Percentiles rank a stretch among this genome's conserved stretches.
These are phyloP conservation scores for Smallanthus sonchifolius DNA, from an alignment of 129 eudicot genomes.

Conservation along the genomic window DNA sequence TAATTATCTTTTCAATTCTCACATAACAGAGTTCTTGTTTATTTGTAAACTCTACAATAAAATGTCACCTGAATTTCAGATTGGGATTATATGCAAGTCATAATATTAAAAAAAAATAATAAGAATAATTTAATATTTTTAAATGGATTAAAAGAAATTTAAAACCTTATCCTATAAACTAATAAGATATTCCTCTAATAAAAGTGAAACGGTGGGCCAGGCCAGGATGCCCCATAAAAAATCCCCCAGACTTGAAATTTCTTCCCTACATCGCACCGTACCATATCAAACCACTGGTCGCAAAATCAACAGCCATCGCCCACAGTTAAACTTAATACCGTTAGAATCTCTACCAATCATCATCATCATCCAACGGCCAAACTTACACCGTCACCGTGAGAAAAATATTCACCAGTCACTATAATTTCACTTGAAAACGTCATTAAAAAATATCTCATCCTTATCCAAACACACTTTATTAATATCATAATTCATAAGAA, in stretches of 20 bases:
- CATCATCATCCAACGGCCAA: slow-evolving; percentile 20
- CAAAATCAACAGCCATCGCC: background rate
- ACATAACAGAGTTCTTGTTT: too few relatives aligned
- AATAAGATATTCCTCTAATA: background rate
- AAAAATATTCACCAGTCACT: background rate
- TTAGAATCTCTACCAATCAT: background rate
- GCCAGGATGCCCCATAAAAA: background rate
- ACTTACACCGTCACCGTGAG: background rate
- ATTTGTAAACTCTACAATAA: background rate
- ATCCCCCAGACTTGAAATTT: background rate
- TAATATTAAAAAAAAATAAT: too few relatives aligned
- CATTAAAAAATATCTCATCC: slow-evolving; percentile 31
- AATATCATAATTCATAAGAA: background rate
- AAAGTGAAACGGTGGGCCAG: slow-evolving; percentile 20
- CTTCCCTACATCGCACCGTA: background rate
- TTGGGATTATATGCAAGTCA: background rate
- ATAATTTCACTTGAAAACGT: background rate
- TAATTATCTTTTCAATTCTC: too few relatives aligned
- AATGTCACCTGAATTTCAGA: background rate
- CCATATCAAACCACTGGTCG: background rate
- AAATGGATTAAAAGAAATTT: background rate
- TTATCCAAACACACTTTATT: slow-evolving; percentile 21
- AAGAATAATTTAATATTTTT: background rate
- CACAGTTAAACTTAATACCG: background rate
- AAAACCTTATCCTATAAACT: background rate